Conservation (phyloP, 352 stramenopile genomes). For the Globisporangium abappressorium region DNA sequence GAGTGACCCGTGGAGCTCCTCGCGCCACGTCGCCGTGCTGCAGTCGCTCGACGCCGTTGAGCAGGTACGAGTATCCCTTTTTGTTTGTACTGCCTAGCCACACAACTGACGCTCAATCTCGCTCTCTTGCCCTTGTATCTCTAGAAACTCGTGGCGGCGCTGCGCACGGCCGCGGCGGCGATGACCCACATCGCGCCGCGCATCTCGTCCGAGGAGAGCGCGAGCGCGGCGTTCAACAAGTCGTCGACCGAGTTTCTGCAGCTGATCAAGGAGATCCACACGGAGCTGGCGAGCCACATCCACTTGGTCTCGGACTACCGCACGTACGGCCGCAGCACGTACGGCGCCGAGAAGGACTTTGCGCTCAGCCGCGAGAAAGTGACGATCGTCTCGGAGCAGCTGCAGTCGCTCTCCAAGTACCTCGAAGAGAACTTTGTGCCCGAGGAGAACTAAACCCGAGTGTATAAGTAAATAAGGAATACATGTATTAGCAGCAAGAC, state of each 20-base stretch:
- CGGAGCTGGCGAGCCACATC: conserved; percentile 77
- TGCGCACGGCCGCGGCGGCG: conserved; percentile 62
- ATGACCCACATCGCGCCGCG: conserved; percentile 68
- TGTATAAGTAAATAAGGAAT: neutral
- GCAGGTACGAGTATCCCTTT: conserved; percentile 37
- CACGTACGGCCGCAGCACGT: conserved; percentile 77
- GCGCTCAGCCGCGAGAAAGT: conserved; percentile 77
- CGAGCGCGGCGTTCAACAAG: conserved; percentile 69
- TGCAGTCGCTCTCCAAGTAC: conserved; percentile 72
- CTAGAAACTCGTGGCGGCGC: conserved; percentile 78
- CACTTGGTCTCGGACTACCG: conserved; percentile 86
- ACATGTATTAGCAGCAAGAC: neutral
- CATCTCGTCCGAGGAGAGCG: conserved; percentile 61
- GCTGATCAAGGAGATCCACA: conserved; percentile 84
- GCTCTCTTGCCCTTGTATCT: neutral
- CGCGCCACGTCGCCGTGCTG: conserved; percentile 72
- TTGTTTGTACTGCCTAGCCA: neutral
- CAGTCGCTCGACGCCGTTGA: conserved; percentile 73
- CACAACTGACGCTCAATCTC: conserved; percentile 1
- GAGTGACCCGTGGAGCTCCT: conserved; percentile 61
- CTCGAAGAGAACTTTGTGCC: conserved; percentile 71
- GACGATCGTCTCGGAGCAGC: conserved; percentile 71
- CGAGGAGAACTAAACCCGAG: conserved; percentile 45
- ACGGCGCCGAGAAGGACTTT: conserved; percentile 80
- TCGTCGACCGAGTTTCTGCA: conserved; percentile 83